These are phyloP conservation scores for Colletotrichum sp. DNA, from an alignment of 2,329 filamentous ascomycete species.

Conservation along the genomic window DNA sequence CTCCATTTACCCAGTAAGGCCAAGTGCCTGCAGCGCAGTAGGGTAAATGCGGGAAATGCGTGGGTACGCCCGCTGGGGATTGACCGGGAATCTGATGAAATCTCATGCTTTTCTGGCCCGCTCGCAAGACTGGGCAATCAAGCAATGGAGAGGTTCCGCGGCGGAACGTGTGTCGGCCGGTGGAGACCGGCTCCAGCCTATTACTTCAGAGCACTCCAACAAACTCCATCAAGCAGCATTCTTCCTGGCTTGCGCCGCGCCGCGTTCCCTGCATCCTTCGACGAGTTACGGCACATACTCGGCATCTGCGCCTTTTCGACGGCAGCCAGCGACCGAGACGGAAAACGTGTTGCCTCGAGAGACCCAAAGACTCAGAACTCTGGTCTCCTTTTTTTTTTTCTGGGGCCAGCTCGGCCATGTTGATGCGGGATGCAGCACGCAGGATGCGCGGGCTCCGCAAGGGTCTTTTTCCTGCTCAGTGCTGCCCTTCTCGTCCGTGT, in stretches of 20 bases:
- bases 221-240: background rate
- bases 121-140: background rate
- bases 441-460: background rate
- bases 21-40: background rate
- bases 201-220: background rate
- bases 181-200: constrained; percentile 8
- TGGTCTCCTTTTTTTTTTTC: background rate
- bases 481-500: background rate
- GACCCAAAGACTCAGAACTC: background rate
- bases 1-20: background rate
- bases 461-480: background rate
- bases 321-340: background rate
- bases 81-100: background rate
- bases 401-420: background rate
- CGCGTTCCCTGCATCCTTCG: background rate
- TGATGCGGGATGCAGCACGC: background rate
- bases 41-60: background rate
- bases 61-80: background rate
- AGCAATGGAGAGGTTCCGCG: constrained; percentile 14
- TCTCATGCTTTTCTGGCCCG: background rate
- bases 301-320: background rate
- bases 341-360: too few species aligned
- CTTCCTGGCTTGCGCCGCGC: background rate
- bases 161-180: constrained; percentile 12
- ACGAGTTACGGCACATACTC: background rate